These are phyloP conservation scores for Aspergillus clavatus DNA, from an alignment of 2,329 filamentous ascomycete species.

Conservation along the genomic window DNA sequence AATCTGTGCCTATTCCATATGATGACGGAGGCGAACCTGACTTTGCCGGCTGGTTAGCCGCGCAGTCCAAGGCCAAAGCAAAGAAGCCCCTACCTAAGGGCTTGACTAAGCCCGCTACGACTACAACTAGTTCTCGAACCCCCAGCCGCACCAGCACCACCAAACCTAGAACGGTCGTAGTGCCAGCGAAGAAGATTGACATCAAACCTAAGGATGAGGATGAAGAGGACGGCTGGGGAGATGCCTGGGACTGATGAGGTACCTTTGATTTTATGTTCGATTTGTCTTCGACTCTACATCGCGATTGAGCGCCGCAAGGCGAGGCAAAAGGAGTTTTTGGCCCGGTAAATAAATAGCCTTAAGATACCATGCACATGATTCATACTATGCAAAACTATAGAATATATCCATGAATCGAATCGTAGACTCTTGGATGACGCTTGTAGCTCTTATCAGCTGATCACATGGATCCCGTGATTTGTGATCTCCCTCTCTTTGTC, in stretches of 20 bases:
- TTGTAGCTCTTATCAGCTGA: no score
- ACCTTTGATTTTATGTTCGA: not conserved
- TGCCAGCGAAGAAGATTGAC: constrained; percentile 62
- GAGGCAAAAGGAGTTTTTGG: constrained; percentile 3
- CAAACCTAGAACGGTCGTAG: constrained; percentile 46
- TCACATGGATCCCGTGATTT: constrained; percentile 17
- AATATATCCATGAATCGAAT: no score
- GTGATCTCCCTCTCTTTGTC: not conserved
- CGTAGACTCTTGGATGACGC: no score
- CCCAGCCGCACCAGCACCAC: constrained; percentile 33
- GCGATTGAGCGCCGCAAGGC: not conserved
- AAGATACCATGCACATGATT: constrained; percentile 6
- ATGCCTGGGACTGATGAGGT: constrained; percentile 43
- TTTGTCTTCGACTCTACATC: not conserved
- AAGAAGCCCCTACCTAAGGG: constrained; percentile 79
- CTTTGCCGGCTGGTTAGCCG: constrained; percentile 91
- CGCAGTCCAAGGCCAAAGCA: constrained; percentile 71
- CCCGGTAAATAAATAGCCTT: not conserved
- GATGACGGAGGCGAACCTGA: constrained; percentile 87
- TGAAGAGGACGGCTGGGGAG: constrained; percentile 46
- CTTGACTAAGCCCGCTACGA: constrained; percentile 56
- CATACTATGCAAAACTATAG: not conserved
- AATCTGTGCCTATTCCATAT: constrained; percentile 51
- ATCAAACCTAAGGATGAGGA: constrained; percentile 52
- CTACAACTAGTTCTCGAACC: constrained; percentile 35